Base-by-base conservation (phyloP, 2,329 filamentous ascomycete species). In the Fusarium sp. region DNA sequence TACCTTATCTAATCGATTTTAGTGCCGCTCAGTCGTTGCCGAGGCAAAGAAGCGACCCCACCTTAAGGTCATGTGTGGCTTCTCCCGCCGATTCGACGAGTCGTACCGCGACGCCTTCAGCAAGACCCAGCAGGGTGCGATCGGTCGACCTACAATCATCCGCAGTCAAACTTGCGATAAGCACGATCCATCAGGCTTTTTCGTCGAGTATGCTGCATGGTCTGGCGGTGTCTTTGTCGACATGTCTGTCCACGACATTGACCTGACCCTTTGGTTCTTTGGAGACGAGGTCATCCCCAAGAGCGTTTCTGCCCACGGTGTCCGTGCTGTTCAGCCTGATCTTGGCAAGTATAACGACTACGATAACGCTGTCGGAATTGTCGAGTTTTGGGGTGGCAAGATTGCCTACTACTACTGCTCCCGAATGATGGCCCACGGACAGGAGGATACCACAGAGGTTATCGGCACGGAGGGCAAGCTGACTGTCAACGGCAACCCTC, bases 181-280 rank as follows among this genome's bases (percentile, higher is more conserved):
- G 75, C 84, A 87, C 61, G 88, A 91, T 56, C 87, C 88, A 0
- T 83, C 83, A 0, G 89, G 89, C 51, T 92, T 91, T 82, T 92
- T 91, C 77, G 88, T 92, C 44, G 82, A 84, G 26, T 92, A 91
- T 76, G 88, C 89, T 11, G 81, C 88, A 63, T 88, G 86, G 79
- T 86, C 82, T 2, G 89, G 90, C 43, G 89, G 89, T 24, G 90
- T 91, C 75, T 92, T 92, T 71, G 89, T 92, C 53, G 90, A 92
- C 79, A 90, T 87, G 80, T 88, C 87, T 34, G 87, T 92, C 73
- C 90, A 92, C 79, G 90, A 92, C 73, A 91, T 92, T 6, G 75
- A 76, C 50, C 59, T 77, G 5, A 73, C 75, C 0, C 54, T 77
- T 49, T 77, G 75, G 76, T 76, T 76, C 69, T 77, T 77, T 9